Conservation (phyloP, 2,329 filamentous ascomycete species). For the Neonectria magnoliae region DNA sequence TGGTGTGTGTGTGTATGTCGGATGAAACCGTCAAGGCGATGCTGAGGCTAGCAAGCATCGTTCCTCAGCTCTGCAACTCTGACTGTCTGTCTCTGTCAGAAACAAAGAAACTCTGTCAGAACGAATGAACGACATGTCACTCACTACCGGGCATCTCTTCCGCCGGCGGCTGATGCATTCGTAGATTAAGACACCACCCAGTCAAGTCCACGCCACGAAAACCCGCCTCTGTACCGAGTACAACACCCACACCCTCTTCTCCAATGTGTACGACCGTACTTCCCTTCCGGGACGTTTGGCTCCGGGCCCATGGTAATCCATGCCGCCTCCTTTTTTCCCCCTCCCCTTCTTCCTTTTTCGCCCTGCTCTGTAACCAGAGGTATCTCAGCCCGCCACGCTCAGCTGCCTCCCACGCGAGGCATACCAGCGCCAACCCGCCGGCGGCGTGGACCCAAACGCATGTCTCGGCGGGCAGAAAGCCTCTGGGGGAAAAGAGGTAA, state of each 20-base stretch:
- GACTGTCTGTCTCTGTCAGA: not conserved
- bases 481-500: not conserved
- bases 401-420: not conserved
- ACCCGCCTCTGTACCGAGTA: not conserved
- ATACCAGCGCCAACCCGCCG: not conserved
- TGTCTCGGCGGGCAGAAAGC: not conserved
- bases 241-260: not conserved
- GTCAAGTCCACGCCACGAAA: not conserved
- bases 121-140: slow-evolving; percentile 9
- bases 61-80: not conserved
- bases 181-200: slow-evolving; percentile 14
- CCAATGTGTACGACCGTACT: not conserved
- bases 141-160: slow-evolving; percentile 6
- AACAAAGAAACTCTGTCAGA: not conserved
- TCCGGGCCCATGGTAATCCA: not conserved
- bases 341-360: too few species aligned
- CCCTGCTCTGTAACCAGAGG: too few species aligned
- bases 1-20: not conserved
- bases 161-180: slow-evolving; percentile 12
- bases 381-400: not conserved
- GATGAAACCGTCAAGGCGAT: not conserved
- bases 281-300: not conserved
- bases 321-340: not conserved
- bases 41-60: not conserved
- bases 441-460: not conserved